Evolutionary conservation across 2,329 filamentous ascomycete genomes (phyloP), one percentile per base, ranked within the genome.

Genomic region (Dryadomyces sulphureus): DNA sequence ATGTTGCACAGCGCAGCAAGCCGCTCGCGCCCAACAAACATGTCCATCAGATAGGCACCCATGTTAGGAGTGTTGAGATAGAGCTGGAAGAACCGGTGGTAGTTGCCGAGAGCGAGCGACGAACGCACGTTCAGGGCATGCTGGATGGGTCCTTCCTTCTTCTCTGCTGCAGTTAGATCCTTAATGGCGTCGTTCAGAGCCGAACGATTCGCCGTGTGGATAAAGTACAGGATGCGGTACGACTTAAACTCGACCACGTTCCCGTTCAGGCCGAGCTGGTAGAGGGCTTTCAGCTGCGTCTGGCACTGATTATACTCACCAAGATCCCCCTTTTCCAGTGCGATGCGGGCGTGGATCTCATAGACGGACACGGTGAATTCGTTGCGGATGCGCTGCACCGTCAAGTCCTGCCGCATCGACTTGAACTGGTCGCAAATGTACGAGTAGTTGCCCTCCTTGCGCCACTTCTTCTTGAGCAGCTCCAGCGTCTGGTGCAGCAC

Each of bases 271-370:
- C 85, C 84, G 68, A 86, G 77, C 63, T 78, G 77, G 67, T 98
- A 96, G 58, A 98, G 71, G 54, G 84, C 87, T 65, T 87, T 86
- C 61, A 98, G 73, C 69, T 98, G 92, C 59, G 92, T 96, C 72
- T 98, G 92, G 67, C 92, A 98, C 75, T 98, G 92, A 72, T 98
- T 98, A 92, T 98, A 98, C 92, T 98, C 92, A 98, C 92, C 90
- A 71, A 96, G 78, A 72, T 98, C 92, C 67, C 85, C 88, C 75
- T 93, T 95, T 67, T 98, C 90, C 65, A 98, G 73, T 55, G 92
- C 92, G 66, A 98, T 96, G 50, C 92, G 82, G 53, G 90, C 92
- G 67, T 98, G 92, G 51, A 90, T 93, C 68, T 98, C 92, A 65
- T 98, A 98, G 41, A 95, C 92, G 52, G 77, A 83, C 53, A 96